Base-by-base conservation (phyloP, 768 basidiomycete genomes). In the Tephrocybe sp. region DNA sequence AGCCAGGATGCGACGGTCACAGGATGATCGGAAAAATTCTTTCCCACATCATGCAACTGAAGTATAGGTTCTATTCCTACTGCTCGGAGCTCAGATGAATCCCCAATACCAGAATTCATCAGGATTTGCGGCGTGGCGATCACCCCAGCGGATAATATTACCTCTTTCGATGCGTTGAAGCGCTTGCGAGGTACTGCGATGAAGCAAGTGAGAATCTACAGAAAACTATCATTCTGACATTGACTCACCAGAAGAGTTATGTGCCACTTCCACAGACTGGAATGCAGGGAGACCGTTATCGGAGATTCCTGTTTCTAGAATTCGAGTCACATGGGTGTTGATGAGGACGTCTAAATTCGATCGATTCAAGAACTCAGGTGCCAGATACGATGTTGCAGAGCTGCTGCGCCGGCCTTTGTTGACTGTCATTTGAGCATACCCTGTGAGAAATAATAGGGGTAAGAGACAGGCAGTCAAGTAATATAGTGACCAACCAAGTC, bases 71-170 rank as follows among this genome's bases (percentile, higher is more conserved):
- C n/a, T 4, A 72, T 65, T 1, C 62, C 62, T 2, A 68, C 38
- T 1, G 44, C 28, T 15, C 50, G 20, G 1, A 71, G 58, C 9
- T 36, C 51, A 4, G 45, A 48, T 4, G 46, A 20, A 21, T 66
- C 58, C 12, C 73, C n/a, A n/a, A n/a, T n/a, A n/a, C n/a, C n/a
- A n/a, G n/a, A n/a, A n/a, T n/a, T n/a, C n/a, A n/a, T n/a, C 72
- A 34, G 74, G 15, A 74, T 62, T 15, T 58, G 62, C 1, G 73
- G 71, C 0, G 71, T 74, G 15, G 62, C 64, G 32, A 73, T 59
- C 9, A 66, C 54, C 1, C 74, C 73, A 10, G 71, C 68, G n/a
- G 44, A 45, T 14, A 45, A 23, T 9, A 46, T 36, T 10, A 46
- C 9, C 28, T 46, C 45, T 24, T 46, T 46, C n/a, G 34, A 34